These are phyloP conservation scores for Microsporum canis DNA, from an alignment of 2,329 filamentous ascomycete species.

Conservation along the genomic window DNA sequence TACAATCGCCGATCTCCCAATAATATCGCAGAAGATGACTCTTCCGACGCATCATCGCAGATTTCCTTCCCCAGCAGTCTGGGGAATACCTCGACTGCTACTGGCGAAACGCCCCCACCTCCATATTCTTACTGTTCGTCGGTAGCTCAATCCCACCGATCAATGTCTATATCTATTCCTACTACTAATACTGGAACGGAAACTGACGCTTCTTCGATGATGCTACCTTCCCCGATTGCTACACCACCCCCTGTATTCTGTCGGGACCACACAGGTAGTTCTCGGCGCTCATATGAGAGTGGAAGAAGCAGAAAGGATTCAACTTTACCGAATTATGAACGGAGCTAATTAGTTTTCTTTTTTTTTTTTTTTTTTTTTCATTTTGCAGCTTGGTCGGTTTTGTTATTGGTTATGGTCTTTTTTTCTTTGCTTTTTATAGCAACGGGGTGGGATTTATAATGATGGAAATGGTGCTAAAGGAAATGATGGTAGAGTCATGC, in stretches of 20 bases:
- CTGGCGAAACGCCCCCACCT: conserved; percentile 33
- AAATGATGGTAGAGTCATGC: background rate
- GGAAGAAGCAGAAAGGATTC: background rate
- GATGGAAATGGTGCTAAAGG: background rate
- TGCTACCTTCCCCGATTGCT: conserved; percentile 16
- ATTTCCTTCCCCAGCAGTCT: conserved; percentile 35
- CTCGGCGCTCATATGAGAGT: background rate
- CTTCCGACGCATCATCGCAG: conserved; percentile 31
- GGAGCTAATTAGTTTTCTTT: background rate
- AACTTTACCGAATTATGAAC: background rate
- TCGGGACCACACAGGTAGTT: conserved; percentile 9
- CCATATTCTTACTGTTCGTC: conserved; percentile 29
- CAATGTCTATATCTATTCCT: conserved; percentile 24
- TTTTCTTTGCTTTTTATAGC: background rate
- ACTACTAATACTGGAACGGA: conserved; percentile 13
- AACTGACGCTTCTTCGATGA: conserved; percentile 5
- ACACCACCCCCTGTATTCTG: conserved; percentile 20
- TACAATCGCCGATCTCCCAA: conserved; percentile 10
- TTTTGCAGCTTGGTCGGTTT: background rate
- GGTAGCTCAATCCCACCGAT: conserved; percentile 20
- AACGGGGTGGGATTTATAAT: background rate
- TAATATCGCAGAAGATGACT: conserved; percentile 18
- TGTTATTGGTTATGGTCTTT: background rate
- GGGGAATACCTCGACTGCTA: conserved; percentile 36
- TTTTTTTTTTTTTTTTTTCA: background rate